A percentile compares a stretch with the other conserved stretches of the same genome.
phyloP scores from a whole-genome alignment of 1,139 yeast genomes.

The Suhomyces bribrorum region DNA sequence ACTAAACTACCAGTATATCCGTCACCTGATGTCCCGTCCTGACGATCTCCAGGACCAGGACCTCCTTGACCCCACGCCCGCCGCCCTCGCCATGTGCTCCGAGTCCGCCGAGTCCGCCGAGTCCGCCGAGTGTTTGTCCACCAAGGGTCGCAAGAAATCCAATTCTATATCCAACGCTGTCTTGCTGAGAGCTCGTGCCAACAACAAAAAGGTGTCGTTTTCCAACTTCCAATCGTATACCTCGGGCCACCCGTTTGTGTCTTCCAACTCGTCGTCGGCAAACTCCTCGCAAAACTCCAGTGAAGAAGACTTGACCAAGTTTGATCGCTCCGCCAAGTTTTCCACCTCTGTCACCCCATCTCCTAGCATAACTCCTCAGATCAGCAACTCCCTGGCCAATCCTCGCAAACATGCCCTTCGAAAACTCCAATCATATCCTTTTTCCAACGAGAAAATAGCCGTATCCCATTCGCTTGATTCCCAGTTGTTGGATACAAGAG shows the following conservation, averaged over 20 bases:
- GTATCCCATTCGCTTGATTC: conserved; percentile 33
- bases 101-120: too few relatives aligned
- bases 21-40: not conserved
- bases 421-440: conserved; percentile 20
- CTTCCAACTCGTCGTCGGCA: conserved; percentile 17
- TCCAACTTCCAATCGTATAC: conserved; percentile 15
- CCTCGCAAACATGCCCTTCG: conserved; percentile 14
- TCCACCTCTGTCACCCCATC: conserved; percentile 17
- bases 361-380: conserved; percentile 15
- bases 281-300: conserved; percentile 18
- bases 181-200: conserved; percentile 20
- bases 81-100: too few relatives aligned
- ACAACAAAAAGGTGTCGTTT: conserved; percentile 23
- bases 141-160: conserved; percentile 15
- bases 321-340: conserved; percentile 12
- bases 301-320: conserved; percentile 18
- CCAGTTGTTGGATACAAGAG: conserved; percentile 17
- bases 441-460: conserved; percentile 16
- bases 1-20: too few relatives aligned
- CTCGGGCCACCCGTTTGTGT: conserved; percentile 12
- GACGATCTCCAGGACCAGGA: too few relatives aligned
- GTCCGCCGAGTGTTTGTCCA: too few relatives aligned
- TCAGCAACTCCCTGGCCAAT: conserved; percentile 10
- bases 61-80: too few relatives aligned
- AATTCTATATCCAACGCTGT: conserved; percentile 27